Percentiles rank a stretch among this genome's conserved stretches.
These are phyloP conservation scores for Neonectria coccinea DNA, from an alignment of 2,329 filamentous ascomycete genomes.

Conservation along the genomic window DNA sequence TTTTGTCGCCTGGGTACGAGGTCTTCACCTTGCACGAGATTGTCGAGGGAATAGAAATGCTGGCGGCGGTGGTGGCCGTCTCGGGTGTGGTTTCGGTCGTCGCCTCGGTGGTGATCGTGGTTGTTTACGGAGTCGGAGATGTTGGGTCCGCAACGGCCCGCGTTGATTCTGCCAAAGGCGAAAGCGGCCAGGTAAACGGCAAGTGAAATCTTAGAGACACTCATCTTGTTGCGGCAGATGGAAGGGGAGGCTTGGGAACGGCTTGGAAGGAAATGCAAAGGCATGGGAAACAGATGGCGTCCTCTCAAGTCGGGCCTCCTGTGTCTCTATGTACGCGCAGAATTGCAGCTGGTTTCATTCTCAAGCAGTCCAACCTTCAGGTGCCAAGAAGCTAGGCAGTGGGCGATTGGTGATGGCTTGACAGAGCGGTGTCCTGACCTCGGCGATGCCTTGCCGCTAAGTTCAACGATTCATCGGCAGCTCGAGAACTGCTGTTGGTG, in stretches of 20 bases:
- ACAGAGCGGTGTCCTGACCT: neutral
- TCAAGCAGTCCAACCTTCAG: neutral
- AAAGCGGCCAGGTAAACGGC: neutral
- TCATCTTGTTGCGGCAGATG: neutral
- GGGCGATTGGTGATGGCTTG: neutral
- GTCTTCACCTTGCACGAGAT: too few species aligned
- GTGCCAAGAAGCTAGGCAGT: neutral
- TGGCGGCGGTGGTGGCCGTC: too few species aligned
- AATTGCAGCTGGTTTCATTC: too few species aligned
- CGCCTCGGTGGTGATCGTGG: neutral
- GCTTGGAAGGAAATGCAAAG: neutral
- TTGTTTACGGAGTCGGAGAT: neutral
- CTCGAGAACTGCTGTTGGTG: neutral
- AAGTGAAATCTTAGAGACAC: neutral
- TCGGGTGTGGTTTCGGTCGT: too few species aligned
- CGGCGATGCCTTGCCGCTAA: neutral
- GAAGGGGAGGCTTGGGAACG: too few species aligned
- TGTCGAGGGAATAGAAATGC: too few species aligned
- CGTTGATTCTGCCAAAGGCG: neutral
- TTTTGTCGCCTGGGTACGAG: too few species aligned
- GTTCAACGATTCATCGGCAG: neutral
- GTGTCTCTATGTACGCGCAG: too few species aligned
- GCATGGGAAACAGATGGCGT: neutral
- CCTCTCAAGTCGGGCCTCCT: too few species aligned
- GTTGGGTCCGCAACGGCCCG: neutral